Evolutionary conservation across 345 rosid species (phyloP).

Genomic region (Odontarrhena argentea): DNA sequence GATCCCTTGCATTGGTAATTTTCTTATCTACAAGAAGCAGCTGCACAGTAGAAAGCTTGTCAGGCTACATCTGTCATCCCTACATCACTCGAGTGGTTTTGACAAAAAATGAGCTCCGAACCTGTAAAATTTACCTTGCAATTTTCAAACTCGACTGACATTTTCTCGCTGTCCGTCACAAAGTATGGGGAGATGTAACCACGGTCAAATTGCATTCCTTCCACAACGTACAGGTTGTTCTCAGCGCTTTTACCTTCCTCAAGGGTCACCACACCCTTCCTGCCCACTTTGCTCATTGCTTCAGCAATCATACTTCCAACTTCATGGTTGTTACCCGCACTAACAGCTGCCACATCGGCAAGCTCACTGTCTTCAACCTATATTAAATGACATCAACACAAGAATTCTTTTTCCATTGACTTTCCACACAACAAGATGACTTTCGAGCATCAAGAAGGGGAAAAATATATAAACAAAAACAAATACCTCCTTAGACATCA

Average conservation of each 20-base stretch:
- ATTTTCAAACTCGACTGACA: slow-evolving; percentile 94
- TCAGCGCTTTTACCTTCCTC: slow-evolving; percentile 99
- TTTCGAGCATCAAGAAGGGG: too few species aligned
- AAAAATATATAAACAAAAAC: too few species aligned
- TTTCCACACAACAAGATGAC: slow-evolving; percentile 11
- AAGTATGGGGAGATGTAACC: slow-evolving; percentile 99
- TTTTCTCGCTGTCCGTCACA: slow-evolving; percentile 95
- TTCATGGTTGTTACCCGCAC: slow-evolving; percentile 97
- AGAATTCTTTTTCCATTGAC: too few species aligned
- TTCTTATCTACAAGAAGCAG: slow-evolving; percentile 96
- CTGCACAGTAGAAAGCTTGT: slow-evolving; percentile 47
- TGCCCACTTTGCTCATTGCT: slow-evolving; percentile 95
- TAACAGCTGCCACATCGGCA: slow-evolving; percentile 98
- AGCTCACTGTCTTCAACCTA: slow-evolving; percentile 99
- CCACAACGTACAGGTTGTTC: slow-evolving; percentile 92
- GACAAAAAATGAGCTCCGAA: background rate
- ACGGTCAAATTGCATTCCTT: slow-evolving; percentile 99
- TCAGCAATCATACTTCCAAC: slow-evolving; percentile 97
- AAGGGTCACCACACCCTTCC: slow-evolving; percentile 97
- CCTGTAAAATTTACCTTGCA: slow-evolving; percentile 73
- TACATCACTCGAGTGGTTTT: background rate
- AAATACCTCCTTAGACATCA: slow-evolving; percentile 82
- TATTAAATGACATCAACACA: background rate
- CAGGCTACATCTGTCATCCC: background rate
- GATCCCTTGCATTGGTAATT: slow-evolving; percentile 95